phyloP scores from a whole-genome alignment of 1,139 yeast species.

The Saccharomyces pastorianus region DNA sequence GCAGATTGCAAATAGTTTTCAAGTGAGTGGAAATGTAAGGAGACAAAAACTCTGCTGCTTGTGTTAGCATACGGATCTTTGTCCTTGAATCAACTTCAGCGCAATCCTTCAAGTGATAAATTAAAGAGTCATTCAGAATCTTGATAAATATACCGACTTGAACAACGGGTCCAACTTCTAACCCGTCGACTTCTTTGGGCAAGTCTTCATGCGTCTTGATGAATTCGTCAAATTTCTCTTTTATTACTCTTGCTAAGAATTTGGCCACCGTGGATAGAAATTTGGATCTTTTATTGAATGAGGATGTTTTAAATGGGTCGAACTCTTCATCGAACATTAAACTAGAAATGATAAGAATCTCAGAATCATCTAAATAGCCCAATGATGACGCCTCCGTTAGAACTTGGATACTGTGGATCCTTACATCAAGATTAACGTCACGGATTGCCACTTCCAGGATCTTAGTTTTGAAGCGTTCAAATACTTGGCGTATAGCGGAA shows the following conservation, averaged over 20 bases:
- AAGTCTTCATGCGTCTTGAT: conserved; percentile 33
- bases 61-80: conserved; percentile 18
- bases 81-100: conserved; percentile 7
- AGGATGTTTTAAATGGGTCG: conserved; percentile 24
- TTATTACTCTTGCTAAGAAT: conserved; percentile 37
- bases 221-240: conserved; percentile 33
- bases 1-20: conserved; percentile 20
- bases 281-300: conserved; percentile 30
- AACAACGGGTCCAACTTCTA: conserved; percentile 34
- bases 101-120: conserved; percentile 19
- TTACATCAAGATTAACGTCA: conserved; percentile 49
- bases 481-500: conserved; percentile 56
- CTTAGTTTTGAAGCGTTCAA: conserved; percentile 60
- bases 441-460: conserved; percentile 52
- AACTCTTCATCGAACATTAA: conserved; percentile 39
- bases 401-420: conserved; percentile 44
- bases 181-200: conserved; percentile 23
- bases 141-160: conserved; percentile 36
- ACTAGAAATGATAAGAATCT: conserved; percentile 37
- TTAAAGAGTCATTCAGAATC: conserved; percentile 33
- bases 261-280: conserved; percentile 37
- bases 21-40: conserved; percentile 23
- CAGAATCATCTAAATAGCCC: conserved; percentile 58
- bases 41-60: conserved; percentile 29
- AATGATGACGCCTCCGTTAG: conserved; percentile 48